Conservation (phyloP, 1,139 yeast genomes). For the Petasospora fabianii region DNA sequence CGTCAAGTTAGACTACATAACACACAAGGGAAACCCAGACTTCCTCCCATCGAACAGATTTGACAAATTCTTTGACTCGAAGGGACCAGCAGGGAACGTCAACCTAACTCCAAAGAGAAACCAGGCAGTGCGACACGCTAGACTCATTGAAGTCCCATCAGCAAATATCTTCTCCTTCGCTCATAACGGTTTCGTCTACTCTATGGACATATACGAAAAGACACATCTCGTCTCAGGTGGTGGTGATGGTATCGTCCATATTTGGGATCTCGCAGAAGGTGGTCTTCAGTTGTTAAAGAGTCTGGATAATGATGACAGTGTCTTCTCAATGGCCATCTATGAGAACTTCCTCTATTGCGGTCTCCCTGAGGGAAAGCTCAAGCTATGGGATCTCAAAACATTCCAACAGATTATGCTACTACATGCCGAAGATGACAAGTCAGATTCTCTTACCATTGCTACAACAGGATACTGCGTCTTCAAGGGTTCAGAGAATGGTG, state of each 20-base stretch:
- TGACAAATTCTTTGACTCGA: conserved; percentile 85
- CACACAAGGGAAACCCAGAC: conserved; percentile 33
- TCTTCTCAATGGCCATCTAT: conserved; percentile 60
- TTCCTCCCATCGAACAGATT: conserved; percentile 77
- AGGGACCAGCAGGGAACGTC: conserved; percentile 68
- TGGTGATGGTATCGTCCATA: conserved; percentile 81
- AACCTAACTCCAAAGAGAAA: conserved; percentile 4
- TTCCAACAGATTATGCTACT: conserved; percentile 64
- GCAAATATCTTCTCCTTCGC: conserved; percentile 73
- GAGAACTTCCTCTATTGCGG: conserved; percentile 79
- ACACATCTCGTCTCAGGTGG: conserved; percentile 65
- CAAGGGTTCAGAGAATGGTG: conserved; percentile 40
- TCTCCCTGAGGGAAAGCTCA: conserved; percentile 63
- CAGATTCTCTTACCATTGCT: conserved; percentile 43
- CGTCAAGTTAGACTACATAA: conserved; percentile 37
- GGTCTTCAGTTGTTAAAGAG: conserved; percentile 8
- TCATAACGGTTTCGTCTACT: conserved; percentile 85
- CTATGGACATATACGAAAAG: conserved; percentile 43
- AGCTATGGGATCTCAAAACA: conserved; percentile 82
- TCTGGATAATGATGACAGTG: conserved; percentile 64
- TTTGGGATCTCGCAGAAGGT: conserved; percentile 52
- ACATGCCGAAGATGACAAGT: conserved; percentile 39
- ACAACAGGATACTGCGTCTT: conserved; percentile 38
- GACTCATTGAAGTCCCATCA: conserved; percentile 63
- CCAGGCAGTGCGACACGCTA: conserved; percentile 15